Conservation (phyloP, 768 basidiomycete genomes). For the Lactifluus pinguis region DNA sequence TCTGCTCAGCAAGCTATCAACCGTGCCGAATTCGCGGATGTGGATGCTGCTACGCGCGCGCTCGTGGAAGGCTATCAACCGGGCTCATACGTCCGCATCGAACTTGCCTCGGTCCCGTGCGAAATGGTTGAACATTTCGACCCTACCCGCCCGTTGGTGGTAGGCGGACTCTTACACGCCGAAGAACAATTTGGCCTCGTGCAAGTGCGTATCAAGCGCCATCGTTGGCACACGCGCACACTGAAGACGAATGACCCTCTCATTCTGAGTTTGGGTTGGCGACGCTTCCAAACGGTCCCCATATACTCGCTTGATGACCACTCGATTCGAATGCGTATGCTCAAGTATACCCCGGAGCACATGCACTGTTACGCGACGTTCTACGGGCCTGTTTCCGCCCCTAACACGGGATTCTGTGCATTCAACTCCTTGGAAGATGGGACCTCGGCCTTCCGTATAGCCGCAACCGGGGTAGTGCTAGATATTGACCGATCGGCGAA, state of each 20-base stretch:
- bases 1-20: slow-evolving; percentile 76
- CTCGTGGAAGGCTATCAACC: slow-evolving; percentile 87
- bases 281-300: slow-evolving; percentile 90
- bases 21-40: slow-evolving; percentile 71
- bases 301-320: slow-evolving; percentile 97
- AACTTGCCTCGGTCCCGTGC: slow-evolving; percentile 74
- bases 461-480: slow-evolving; percentile 90
- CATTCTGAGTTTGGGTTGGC: slow-evolving; percentile 95
- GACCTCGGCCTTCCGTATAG: slow-evolving; percentile 71
- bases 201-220: slow-evolving; percentile 92
- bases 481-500: slow-evolving; percentile 87
- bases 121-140: slow-evolving; percentile 94
- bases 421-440: slow-evolving; percentile 78
- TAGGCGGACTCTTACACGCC: slow-evolving; percentile 82
- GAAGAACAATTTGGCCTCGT: slow-evolving; percentile 92
- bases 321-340: slow-evolving; percentile 96
- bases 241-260: slow-evolving; percentile 97
- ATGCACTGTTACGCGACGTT: slow-evolving; percentile 99
- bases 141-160: slow-evolving; percentile 79
- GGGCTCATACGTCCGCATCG: slow-evolving; percentile 88
- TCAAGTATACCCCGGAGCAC: slow-evolving; percentile 99
- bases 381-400: slow-evolving; percentile 85
- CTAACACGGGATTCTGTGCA: slow-evolving; percentile 95
- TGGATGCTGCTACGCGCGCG: slow-evolving; percentile 68
- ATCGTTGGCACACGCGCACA: slow-evolving; percentile 85